Evolutionary conservation across 805 yeast genomes (phyloP), one percentile per base, ranked within the genome.

Genomic region (Wickerhamomyces hampshirensis): DNA sequence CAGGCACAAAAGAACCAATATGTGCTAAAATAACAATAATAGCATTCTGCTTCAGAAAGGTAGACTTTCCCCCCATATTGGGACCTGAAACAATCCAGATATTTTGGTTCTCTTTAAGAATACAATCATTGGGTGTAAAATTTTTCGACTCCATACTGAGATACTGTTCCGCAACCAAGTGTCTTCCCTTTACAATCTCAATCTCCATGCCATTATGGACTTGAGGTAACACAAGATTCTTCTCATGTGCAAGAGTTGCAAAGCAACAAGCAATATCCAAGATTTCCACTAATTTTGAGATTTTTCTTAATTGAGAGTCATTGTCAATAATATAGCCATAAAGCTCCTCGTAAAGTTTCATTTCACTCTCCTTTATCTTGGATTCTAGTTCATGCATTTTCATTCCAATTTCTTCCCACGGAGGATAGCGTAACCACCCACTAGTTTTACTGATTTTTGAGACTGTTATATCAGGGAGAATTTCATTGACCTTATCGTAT

Each of bases 51-150:
- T 96, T 71, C 31, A 89, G 80, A 54, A 85, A 89, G 0, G 97
- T 89, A 0, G 96, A 87, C 58, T 89, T 89, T 46, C 97, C 97
- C 37, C 97, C 97, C 97, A 89, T 89, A 55, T 89, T 89, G 17
- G 97, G 97, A 5, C 97, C 97, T 0, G 97, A 87, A 18, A 93
- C 86, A 11, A 93, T 77, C 24, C 79, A 70, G 48, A 88, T 86
- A 9, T 73, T 66, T 5, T 57, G 55, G 8, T 66, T 72, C 26
- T 74, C 71, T 8, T 68, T 62, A 37, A 93, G 64, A 6, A 58
- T 55, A 13, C 88, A 83, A 57, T 93, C 96, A 57, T 93, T 93
- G 2, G 96, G 77, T 30, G 88, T 86, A 51, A 93, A 93, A 30
- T 45, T 40, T 16, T 36, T 41, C 15, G 51, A 23, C n/a, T 43